Evolutionary conservation across 208 protist genomes (phyloP).

Genomic region (Trypanosoma grayi): DNA sequence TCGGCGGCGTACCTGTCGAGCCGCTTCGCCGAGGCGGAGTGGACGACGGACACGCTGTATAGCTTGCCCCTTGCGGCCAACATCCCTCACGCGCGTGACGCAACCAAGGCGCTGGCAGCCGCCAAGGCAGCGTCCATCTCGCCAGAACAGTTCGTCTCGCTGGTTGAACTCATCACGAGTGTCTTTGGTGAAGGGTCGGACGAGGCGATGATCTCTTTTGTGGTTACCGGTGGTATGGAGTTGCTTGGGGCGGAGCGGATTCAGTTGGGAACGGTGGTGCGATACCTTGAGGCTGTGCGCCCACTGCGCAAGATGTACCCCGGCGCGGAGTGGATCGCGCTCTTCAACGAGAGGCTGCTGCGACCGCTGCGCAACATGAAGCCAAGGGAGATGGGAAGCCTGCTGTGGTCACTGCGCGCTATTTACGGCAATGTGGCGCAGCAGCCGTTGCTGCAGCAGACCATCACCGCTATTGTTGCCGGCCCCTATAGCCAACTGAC

Average conservation of each 20-base stretch:
- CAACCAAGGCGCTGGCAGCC: slow-evolving; percentile 56
- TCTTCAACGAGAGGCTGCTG: slow-evolving; percentile 36
- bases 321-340: slow-evolving; percentile 49
- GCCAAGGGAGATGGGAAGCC: slow-evolving; percentile 42
- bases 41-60: slow-evolving; percentile 70
- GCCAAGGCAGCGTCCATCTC: slow-evolving; percentile 55
- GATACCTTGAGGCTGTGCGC: slow-evolving; percentile 60
- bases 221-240: slow-evolving; percentile 48
- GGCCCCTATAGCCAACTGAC: slow-evolving; percentile 24
- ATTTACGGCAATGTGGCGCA: slow-evolving; percentile 52
- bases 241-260: slow-evolving; percentile 30
- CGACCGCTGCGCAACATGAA: slow-evolving; percentile 1
- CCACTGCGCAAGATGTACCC: slow-evolving; percentile 37
- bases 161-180: slow-evolving; percentile 56
- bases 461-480: slow-evolving; percentile 44
- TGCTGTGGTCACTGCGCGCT: slow-evolving; percentile 59
- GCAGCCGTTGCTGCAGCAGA: slow-evolving; percentile 55
- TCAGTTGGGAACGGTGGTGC: slow-evolving; percentile 29
- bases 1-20: slow-evolving; percentile 46
- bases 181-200: slow-evolving; percentile 49
- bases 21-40: slow-evolving; percentile 60
- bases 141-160: slow-evolving; percentile 68
- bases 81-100: slow-evolving; percentile 27
- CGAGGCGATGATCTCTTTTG: slow-evolving; percentile 44
- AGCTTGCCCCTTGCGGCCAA: slow-evolving; percentile 48